Evolutionary conservation across 805 yeast genomes (phyloP).

Genomic region (Pichia rugopelliculosa): DNA sequence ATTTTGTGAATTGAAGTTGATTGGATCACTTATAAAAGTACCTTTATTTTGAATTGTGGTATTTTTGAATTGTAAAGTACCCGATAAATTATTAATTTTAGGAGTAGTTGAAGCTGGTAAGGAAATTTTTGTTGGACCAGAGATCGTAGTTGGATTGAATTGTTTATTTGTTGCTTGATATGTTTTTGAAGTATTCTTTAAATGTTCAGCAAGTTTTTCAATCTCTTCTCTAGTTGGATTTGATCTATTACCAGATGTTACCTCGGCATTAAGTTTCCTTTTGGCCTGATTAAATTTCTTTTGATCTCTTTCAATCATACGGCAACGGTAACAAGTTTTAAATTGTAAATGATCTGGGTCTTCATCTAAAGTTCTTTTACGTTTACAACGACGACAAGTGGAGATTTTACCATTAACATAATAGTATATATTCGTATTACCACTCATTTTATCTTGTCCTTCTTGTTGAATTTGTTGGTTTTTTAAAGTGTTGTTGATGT

Average conservation of each 20-base stretch:
- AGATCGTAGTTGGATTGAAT: slow-evolving; percentile 14
- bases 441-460: background rate
- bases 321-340: slow-evolving; percentile 52
- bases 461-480: too few relatives aligned
- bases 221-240: slow-evolving; percentile 15
- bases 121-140: slow-evolving; percentile 9
- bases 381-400: slow-evolving; percentile 49
- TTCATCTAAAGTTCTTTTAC: slow-evolving; percentile 48
- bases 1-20: slow-evolving; percentile 1
- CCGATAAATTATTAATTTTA: background rate
- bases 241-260: slow-evolving; percentile 13
- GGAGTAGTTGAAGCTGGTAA: background rate
- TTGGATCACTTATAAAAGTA: slow-evolving; percentile 2
- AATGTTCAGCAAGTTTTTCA: slow-evolving; percentile 14
- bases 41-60: slow-evolving; percentile 1
- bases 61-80: slow-evolving; percentile 8
- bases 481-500: too few relatives aligned
- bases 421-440: slow-evolving; percentile 12
- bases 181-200: slow-evolving; percentile 10
- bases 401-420: slow-evolving; percentile 30
- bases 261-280: slow-evolving; percentile 17
- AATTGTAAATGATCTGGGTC: slow-evolving; percentile 49
- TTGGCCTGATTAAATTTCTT: slow-evolving; percentile 25
- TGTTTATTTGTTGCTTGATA: slow-evolving; percentile 9
- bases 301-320: slow-evolving; percentile 44